These are phyloP conservation scores for Mortierella sp. DNA, from an alignment of 371 early-diverging fungal species.

Conservation along the genomic window DNA sequence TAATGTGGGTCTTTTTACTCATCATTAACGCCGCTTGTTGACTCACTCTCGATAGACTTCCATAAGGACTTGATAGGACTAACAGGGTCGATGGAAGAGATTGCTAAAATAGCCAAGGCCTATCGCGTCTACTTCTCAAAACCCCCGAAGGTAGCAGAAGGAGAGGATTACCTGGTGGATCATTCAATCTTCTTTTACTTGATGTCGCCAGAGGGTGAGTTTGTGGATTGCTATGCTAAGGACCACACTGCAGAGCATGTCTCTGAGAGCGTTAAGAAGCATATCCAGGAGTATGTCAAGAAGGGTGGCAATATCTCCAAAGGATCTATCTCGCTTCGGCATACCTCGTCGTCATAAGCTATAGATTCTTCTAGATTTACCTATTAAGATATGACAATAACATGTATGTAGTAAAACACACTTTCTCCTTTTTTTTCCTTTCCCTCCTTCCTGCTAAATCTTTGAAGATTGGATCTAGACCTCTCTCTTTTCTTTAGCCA, in stretches of 20 bases:
- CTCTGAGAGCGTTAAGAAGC: slow-evolving; percentile 68
- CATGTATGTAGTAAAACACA: too few relatives aligned
- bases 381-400: too few relatives aligned
- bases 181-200: slow-evolving; percentile 98
- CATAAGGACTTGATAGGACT: slow-evolving; percentile 93
- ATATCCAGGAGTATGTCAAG: slow-evolving; percentile 63
- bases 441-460: too few relatives aligned
- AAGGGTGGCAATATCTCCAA: slow-evolving; percentile 60
- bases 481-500: too few relatives aligned
- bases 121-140: slow-evolving; percentile 94
- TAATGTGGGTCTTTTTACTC: neutral
- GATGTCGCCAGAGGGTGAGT: slow-evolving; percentile 93
- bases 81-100: slow-evolving; percentile 89
- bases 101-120: slow-evolving; percentile 87
- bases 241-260: slow-evolving; percentile 76
- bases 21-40: neutral
- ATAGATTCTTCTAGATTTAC: too few relatives aligned
- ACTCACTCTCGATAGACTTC: slow-evolving; percentile 79
- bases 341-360: too few relatives aligned
- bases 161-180: slow-evolving; percentile 96
- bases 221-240: slow-evolving; percentile 91
- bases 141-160: slow-evolving; percentile 88
- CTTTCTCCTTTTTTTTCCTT: too few relatives aligned
- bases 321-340: slow-evolving; percentile 14
- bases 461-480: too few relatives aligned